Base-by-base conservation (phyloP, 768 basidiomycete genomes). In the Phylloporus sp. region DNA sequence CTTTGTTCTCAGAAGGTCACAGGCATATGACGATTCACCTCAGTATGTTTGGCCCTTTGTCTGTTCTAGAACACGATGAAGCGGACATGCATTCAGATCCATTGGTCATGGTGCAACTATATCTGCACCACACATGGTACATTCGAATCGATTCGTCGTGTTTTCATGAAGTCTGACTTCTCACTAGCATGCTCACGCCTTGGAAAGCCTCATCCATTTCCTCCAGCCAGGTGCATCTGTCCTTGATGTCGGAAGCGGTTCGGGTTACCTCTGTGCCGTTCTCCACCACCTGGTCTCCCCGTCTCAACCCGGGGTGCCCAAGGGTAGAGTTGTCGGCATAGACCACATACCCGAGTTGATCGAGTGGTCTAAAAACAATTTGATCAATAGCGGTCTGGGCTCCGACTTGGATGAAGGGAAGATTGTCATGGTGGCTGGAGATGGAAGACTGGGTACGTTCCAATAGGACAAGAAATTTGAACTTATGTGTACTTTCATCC, bases 51-150 rank as follows among this genome's bases (percentile, higher is more conserved):
- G 71, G 55, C 49, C 56, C 22, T 70, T 74, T 56, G 65, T 67
- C 0, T 18, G 2, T 36, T 13, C 7, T 8, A 12, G 3, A 34
- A 7, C 7, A 12, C 12, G 24, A 27, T 12, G 23, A 26, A 38
- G 42, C 16, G 13, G 39, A 55, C 23, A 27, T 40, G 22, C 12
- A 53, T 54, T 31, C 60, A 89, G 88, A 65, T 54, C 76, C 16
- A 93, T 94, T 46, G 88, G 89, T 2, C 79, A 87, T 61, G 85
- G 83, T 12, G 95, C 94, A 13, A 99, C 95, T 0, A 97, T 99
- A 55, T 91, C 88, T 34, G 95, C 95, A 0, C 95, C 95, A 1
- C 95, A 99, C 66, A 98, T 98, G 95, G 88, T 86, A 47, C 64
- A 62, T 36, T 27, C 6, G 10, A 27, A 23, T 20, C n/a, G 10